Conservation (phyloP, 192 early-diverging fungal genomes). For the Allomyces arbusculus region DNA sequence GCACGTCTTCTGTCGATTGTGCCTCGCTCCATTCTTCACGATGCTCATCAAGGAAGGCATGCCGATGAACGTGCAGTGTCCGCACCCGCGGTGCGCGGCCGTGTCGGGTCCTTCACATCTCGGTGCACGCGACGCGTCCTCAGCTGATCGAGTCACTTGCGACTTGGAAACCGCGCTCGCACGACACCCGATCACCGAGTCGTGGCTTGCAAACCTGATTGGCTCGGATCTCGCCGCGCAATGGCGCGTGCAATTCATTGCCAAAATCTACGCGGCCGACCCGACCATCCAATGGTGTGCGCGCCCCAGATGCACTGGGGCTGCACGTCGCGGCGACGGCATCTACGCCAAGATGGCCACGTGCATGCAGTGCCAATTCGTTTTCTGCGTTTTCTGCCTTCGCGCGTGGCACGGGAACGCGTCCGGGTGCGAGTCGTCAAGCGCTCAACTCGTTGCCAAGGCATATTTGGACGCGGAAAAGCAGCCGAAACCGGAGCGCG, state of each 20-base stretch:
- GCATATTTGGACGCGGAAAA: neutral
- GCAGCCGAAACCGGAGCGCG: neutral
- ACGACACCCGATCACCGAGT: neutral
- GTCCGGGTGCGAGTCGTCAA: neutral
- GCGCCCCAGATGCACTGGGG: neutral
- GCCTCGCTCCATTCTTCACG: neutral
- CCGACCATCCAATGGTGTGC: neutral
- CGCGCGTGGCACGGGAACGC: neutral
- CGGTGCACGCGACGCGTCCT: no score
- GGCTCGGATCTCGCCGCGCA: neutral
- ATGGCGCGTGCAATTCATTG: neutral
- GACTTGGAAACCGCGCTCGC: neutral
- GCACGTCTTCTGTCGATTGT: neutral
- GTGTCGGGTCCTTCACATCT: no score
- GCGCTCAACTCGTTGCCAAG: neutral
- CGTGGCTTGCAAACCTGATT: neutral
- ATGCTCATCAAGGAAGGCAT: neutral
- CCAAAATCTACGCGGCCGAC: neutral
- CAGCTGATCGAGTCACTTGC: no score
- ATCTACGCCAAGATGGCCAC: neutral
- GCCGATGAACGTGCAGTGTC: neutral
- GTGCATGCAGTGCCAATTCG: neutral
- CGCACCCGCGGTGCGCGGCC: neutral
- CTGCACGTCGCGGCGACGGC: neutral
- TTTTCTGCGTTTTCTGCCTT: neutral